These are phyloP conservation scores for Sporodiniella umbellata DNA, from an alignment of 371 early-diverging fungal species.

Conservation along the genomic window DNA sequence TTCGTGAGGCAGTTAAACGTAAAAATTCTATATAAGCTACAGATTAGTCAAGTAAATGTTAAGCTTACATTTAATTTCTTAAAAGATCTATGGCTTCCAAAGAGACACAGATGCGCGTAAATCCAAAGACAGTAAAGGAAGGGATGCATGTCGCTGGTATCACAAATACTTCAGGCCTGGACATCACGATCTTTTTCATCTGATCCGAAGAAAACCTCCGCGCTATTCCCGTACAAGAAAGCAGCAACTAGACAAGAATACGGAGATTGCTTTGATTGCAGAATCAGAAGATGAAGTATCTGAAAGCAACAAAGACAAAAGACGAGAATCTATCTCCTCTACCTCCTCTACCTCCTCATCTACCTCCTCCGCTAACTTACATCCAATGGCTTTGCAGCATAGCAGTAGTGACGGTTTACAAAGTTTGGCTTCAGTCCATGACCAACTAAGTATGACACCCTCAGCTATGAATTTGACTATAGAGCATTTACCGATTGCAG, in stretches of 20 bases:
- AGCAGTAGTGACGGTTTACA: neutral
- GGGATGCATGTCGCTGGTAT: constrained; percentile 45
- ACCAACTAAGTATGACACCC: neutral
- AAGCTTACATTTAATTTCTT: no score
- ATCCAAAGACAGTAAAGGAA: constrained; percentile 45
- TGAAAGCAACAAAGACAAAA: constrained; percentile 6
- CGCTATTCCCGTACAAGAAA: constrained; percentile 28
- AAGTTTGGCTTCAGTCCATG: neutral
- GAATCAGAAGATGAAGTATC: constrained; percentile 16
- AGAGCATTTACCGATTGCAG: neutral
- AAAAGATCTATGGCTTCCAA: constrained; percentile 49
- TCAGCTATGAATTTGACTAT: neutral
- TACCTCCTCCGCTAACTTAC: constrained; percentile 3
- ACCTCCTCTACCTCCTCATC: constrained; percentile 16
- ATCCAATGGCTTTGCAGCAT: constrained; percentile 1
- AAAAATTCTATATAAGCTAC: no score
- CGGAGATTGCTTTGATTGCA: neutral
- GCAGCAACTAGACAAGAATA: neutral
- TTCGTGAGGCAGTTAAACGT: constrained; percentile 52
- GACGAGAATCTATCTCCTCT: constrained; percentile 15
- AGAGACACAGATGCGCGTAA: constrained; percentile 50
- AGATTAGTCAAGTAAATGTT: no score
- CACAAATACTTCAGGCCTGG: constrained; percentile 43
- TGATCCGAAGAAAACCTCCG: constrained; percentile 42
- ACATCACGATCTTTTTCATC: constrained; percentile 37